A percentile compares a stretch with the other conserved stretches of the same genome.
Conservation (phyloP, 345 rosid species). For the Populus ilicifolia region DNA sequence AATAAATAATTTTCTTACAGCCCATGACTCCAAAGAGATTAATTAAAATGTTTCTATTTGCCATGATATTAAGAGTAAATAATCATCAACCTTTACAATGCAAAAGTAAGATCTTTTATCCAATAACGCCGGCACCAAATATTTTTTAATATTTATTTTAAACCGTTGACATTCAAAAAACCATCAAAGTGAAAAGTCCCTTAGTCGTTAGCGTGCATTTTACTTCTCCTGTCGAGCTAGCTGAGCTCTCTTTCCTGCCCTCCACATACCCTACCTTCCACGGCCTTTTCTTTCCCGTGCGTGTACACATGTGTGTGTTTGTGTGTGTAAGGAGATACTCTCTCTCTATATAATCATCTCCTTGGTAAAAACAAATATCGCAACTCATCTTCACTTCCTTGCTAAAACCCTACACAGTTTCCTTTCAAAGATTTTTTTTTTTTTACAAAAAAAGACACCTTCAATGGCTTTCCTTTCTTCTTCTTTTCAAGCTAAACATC, state of each 20-base stretch:
- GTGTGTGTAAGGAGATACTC: not conserved
- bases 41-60: too few relatives aligned
- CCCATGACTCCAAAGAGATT: not conserved
- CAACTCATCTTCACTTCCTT: not conserved
- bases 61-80: too few relatives aligned
- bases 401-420: slow-evolving; percentile 23
- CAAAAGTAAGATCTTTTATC: not conserved
- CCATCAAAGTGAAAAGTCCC: slow-evolving; percentile 9
- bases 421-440: not conserved
- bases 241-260: slow-evolving; percentile 4
- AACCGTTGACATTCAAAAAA: slow-evolving; percentile 32
- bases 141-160: slow-evolving; percentile 3
- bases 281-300: slow-evolving; percentile 6
- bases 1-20: not conserved
- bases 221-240: slow-evolving; percentile 14
- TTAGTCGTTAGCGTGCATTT: slow-evolving; percentile 39
- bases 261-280: slow-evolving; percentile 17
- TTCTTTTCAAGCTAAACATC: slow-evolving; percentile 8
- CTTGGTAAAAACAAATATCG: not conserved
- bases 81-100: not conserved
- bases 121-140: slow-evolving; percentile 24
- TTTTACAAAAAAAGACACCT: not conserved
- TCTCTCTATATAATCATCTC: not conserved
- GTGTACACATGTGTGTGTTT: not conserved
- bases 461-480: slow-evolving; percentile 26